Evolutionary conservation across 768 basidiomycete species (phyloP), one percentile per base, ranked within the genome.

Genomic region (Auricularia cornea): DNA sequence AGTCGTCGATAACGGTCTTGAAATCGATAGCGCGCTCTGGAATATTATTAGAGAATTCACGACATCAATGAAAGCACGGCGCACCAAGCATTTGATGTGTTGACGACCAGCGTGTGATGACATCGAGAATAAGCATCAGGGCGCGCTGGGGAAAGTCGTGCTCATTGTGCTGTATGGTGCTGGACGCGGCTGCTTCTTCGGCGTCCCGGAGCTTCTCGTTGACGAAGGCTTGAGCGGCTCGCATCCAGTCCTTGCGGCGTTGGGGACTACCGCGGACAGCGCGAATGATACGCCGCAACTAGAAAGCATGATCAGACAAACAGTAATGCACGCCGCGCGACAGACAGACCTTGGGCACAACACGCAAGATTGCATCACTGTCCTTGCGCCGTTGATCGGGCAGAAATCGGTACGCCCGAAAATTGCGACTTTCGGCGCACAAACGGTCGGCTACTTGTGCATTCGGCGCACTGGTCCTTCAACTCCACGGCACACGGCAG

Each of bases 11-110:
- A 0, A 61, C 59, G 1, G 32, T n/a, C 6, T 64, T 56, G 59
- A 65, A 72, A 3, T 67, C 62, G 18, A 74, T 28, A 12, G 74
- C 72, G 31, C 70, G 71, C 20, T 65, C 73, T 75, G 59, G 6
- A 48, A 11, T 5, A 20, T 23, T 20, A 6, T 5, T 20, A 18
- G n/a, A 16, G 44, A 3, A 23, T 4, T 23, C 14, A 18, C 8
- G 8, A 40, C 44, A 23, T 18, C 18, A 35, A 31, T 3, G 35
- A 18, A 4, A 41, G 26, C 2, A 59, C 23, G 5, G 60, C 59
- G 3, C 41, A 63, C 38, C 23, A 14, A 59, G 28, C 63, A 63
- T 63, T 29, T 63, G 56, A n/a, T 63, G 57, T 11, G 56, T 20
- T 20, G 63, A 63, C 3, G 23, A 48, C 57, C 63, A 63, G 5